Conservation (phyloP, 805 yeast species). For the Yarrowia hollandica region DNA sequence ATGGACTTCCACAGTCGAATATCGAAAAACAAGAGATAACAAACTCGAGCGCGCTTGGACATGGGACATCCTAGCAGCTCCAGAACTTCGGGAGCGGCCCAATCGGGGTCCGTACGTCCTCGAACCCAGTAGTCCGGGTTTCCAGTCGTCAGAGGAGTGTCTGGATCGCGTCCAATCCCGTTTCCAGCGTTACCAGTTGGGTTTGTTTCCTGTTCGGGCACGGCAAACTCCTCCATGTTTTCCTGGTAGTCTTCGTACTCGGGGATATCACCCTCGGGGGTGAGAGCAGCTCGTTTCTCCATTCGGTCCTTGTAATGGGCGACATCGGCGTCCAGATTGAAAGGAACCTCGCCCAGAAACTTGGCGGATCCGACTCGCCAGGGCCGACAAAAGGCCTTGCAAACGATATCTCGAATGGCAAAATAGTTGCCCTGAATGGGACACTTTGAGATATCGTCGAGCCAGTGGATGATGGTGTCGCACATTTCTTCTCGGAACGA, state of each 20-base stretch:
- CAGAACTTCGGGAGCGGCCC: conserved; percentile 11
- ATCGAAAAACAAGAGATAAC: conserved; percentile 63
- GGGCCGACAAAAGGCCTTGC: conserved; percentile 57
- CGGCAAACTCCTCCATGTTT: conserved; percentile 2
- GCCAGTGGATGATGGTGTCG: conserved; percentile 67
- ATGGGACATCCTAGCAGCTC: conserved; percentile 28
- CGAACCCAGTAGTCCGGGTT: conserved; percentile 27
- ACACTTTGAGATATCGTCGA: conserved; percentile 57
- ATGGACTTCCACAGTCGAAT: conserved; percentile 68
- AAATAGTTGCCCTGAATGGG: conserved; percentile 53
- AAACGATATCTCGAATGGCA: conserved; percentile 51
- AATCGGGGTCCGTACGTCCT: conserved; percentile 1
- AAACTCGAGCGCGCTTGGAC: conserved; percentile 46
- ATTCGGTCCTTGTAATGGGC: background rate
- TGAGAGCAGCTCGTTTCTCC: conserved; percentile 23
- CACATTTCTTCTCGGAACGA: conserved; percentile 79
- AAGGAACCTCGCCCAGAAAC: conserved; percentile 9
- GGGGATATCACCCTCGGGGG: conserved; percentile 22
- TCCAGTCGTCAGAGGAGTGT: conserved; percentile 16
- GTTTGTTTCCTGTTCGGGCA: conserved; percentile 6
- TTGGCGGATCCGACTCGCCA: conserved; percentile 58
- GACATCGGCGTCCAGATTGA: background rate
- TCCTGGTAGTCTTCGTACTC: conserved; percentile 24
- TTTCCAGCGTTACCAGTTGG: background rate
- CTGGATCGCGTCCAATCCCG: conserved; percentile 9